These are phyloP conservation scores for Neofusicoccum sp. DNA, from an alignment of 2,329 filamentous ascomycete genomes.

Conservation along the genomic window DNA sequence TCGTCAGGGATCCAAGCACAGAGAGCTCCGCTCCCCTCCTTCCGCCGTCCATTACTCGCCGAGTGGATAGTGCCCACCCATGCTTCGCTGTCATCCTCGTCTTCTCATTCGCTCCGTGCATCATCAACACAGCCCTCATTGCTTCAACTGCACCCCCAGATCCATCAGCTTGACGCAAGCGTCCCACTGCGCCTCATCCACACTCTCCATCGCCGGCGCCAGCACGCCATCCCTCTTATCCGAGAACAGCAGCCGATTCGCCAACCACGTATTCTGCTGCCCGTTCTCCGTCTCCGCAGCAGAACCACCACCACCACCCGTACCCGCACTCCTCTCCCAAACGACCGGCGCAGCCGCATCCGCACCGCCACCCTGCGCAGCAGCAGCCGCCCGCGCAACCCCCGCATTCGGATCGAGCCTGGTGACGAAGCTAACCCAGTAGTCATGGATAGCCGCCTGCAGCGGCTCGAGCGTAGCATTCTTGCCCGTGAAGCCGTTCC, in stretches of 20 bases:
- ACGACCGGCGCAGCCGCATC: not conserved
- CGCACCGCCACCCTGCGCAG: not conserved
- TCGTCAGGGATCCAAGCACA: too few species aligned
- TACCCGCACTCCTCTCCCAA: not conserved
- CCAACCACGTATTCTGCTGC: not conserved
- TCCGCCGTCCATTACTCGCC: too few species aligned
- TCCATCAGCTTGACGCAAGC: conserved; percentile 2
- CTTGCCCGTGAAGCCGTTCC: conserved; percentile 33
- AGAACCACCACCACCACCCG: not conserved
- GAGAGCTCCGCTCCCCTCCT: too few species aligned
- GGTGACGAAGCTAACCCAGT: conserved; percentile 44
- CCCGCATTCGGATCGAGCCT: not conserved
- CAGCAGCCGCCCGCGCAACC: not conserved
- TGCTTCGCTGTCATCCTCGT: not conserved
- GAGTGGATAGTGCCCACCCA: not conserved
- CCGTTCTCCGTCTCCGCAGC: not conserved
- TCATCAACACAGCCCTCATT: not conserved
- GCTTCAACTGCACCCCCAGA: conserved; percentile 2
- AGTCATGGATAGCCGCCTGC: conserved; percentile 33
- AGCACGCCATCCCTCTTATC: not conserved
- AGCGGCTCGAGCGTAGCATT: conserved; percentile 17
- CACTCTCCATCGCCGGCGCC: conserved; percentile 10
- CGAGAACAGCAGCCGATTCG: conserved; percentile 1
- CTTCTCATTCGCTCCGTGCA: not conserved
- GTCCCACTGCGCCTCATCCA: conserved; percentile 3